These are phyloP conservation scores for Entomophthora muscae DNA, from an alignment of 371 early-diverging fungal genomes.

Conservation along the genomic window DNA sequence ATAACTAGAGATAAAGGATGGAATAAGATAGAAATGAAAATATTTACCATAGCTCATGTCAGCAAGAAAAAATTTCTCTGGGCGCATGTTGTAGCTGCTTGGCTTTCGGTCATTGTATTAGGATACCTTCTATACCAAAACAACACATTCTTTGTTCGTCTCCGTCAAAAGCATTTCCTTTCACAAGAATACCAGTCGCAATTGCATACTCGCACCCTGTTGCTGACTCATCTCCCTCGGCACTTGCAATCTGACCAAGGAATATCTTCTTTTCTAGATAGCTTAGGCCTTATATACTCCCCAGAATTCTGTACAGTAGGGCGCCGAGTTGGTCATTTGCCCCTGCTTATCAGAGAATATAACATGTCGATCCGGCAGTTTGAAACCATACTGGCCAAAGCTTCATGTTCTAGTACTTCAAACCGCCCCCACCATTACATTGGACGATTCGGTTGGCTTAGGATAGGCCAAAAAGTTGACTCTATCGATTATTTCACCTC, in stretches of 20 bases:
- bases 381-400: constrained; percentile 12
- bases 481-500: constrained; percentile 54
- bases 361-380: not conserved
- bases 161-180: constrained; percentile 4
- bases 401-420: constrained; percentile 22
- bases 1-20: not conserved
- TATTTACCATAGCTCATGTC: not conserved
- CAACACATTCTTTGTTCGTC: not conserved
- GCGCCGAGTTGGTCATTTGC: constrained; percentile 9
- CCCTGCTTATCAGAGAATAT: constrained; percentile 4
- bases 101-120: not conserved
- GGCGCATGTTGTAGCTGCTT: not conserved
- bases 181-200: constrained; percentile 6
- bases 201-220: constrained; percentile 9
- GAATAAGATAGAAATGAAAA: not conserved
- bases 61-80: not conserved
- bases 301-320: not conserved
- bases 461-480: constrained; percentile 40
- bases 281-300: constrained; percentile 2
- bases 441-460: constrained; percentile 17
- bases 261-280: not conserved
- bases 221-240: not conserved
- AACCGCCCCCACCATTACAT: constrained; percentile 31
- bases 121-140: not conserved
- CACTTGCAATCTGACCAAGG: constrained; percentile 2